Evolutionary conservation across 805 yeast genomes (phyloP).

Genomic region (Cyberlindnera saturnus): DNA sequence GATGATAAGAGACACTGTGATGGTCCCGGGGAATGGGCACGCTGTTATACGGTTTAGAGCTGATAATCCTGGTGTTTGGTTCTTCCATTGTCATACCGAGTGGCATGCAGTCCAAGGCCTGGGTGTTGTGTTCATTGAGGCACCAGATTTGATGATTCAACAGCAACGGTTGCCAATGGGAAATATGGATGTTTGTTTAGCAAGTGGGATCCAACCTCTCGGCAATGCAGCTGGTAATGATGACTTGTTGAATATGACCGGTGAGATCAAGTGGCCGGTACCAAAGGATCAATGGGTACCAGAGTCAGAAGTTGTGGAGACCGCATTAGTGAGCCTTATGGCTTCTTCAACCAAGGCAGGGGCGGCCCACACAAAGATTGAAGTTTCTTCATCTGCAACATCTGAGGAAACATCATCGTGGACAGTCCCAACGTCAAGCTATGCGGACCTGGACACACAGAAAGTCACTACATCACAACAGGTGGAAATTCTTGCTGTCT

Average conservation of each 20-base stretch:
- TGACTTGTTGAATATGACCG: slow-evolving; percentile 48
- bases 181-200: slow-evolving; percentile 44
- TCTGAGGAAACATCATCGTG: too few species aligned
- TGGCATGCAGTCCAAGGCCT: slow-evolving; percentile 82
- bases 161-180: slow-evolving; percentile 33
- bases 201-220: slow-evolving; percentile 35
- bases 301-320: not conserved
- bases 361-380: too few species aligned
- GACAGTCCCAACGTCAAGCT: too few species aligned
- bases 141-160: slow-evolving; percentile 49
- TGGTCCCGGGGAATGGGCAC: slow-evolving; percentile 60
- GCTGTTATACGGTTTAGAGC: slow-evolving; percentile 67
- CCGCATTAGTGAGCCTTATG: too few species aligned
- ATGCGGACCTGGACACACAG: too few species aligned
- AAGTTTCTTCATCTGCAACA: too few species aligned
- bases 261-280: slow-evolving; percentile 26
- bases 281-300: not conserved
- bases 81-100: slow-evolving; percentile 87
- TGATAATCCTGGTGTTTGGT: slow-evolving; percentile 90
- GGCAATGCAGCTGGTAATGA: slow-evolving; percentile 71
- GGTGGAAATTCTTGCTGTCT: slow-evolving; percentile 22
- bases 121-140: slow-evolving; percentile 64
- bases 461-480: too few species aligned
- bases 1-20: slow-evolving; percentile 64
- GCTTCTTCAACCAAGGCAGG: too few species aligned